Evolutionary conservation across 352 stramenopile species (phyloP).

Genomic region (Globisporangium nagaii): DNA sequence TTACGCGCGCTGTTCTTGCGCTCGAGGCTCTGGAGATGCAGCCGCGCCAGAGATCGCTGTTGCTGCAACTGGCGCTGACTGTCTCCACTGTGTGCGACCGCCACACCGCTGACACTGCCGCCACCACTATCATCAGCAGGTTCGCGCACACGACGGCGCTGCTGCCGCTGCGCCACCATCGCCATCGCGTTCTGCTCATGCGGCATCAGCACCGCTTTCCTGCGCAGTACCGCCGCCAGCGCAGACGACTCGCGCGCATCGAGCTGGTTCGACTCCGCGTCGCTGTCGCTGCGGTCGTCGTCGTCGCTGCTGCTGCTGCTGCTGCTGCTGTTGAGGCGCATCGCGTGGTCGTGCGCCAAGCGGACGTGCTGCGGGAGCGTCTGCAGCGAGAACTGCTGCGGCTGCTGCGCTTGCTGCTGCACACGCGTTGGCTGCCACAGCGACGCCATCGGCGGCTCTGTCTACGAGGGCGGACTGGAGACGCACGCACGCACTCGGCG

Average conservation of each 20-base stretch:
- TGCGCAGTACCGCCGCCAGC: not conserved
- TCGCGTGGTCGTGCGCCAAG: not conserved
- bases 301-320: not conserved
- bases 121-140: not conserved
- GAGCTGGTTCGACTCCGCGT: not conserved
- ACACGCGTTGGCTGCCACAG: not conserved
- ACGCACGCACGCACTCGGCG: not conserved
- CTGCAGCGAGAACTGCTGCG: conserved; percentile 4
- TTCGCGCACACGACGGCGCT: not conserved
- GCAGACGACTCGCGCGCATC: not conserved
- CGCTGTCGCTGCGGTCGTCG: not conserved
- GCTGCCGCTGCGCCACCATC: not conserved
- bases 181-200: not conserved
- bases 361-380: conserved; percentile 6
- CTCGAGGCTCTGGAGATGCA: not conserved
- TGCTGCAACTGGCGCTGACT: not conserved
- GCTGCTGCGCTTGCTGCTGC: not conserved
- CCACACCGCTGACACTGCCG: no score
- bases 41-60: no score
- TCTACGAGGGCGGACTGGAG: not conserved
- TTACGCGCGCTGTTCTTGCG: not conserved
- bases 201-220: not conserved
- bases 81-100: not conserved
- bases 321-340: not conserved
- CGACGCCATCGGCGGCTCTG: not conserved